phyloP scores from a whole-genome alignment of 129 eudicot species.

The Glebionis coronaria region DNA sequence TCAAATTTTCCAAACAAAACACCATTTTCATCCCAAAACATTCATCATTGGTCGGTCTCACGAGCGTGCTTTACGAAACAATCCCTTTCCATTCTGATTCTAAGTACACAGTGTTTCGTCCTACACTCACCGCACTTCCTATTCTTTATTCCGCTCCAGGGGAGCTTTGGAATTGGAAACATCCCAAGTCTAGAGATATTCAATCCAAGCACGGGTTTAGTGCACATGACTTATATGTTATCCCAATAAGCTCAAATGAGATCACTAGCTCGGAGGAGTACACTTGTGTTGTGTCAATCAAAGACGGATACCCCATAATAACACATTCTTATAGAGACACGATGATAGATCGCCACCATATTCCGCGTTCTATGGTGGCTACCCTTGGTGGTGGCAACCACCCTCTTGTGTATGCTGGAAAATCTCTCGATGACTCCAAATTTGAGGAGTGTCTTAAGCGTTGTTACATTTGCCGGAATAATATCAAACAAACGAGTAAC shows the following conservation, averaged over 20 bases:
- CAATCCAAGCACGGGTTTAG: neutral
- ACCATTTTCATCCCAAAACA: conserved; percentile 20
- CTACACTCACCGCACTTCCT: conserved; percentile 15
- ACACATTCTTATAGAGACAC: conserved; percentile 18
- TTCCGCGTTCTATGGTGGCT: conserved; percentile 7
- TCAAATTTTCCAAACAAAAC: conserved; percentile 1
- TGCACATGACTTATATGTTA: conserved; percentile 1
- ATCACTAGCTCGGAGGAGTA: conserved; percentile 17
- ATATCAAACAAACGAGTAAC: neutral
- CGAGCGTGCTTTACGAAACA: conserved; percentile 9
- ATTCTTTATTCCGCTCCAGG: conserved; percentile 28
- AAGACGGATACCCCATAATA: conserved; percentile 3
- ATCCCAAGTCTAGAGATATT: conserved; percentile 6
- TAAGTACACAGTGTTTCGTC: conserved; percentile 20
- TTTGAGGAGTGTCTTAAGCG: neutral
- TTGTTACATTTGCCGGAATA: conserved; percentile 23
- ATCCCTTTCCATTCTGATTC: conserved; percentile 9
- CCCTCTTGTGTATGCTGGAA: neutral
- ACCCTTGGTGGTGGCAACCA: neutral
- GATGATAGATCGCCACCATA: conserved; percentile 16
- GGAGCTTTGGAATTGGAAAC: conserved; percentile 23
- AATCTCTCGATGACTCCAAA: conserved; percentile 2
- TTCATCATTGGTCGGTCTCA: conserved; percentile 3
- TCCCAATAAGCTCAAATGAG: neutral
- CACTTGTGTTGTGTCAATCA: conserved; percentile 23